A percentile compares a stretch with the other conserved stretches of the same genome.
phyloP scores from a whole-genome alignment of 2,329 filamentous ascomycete species.

The Leptographium flavum region DNA sequence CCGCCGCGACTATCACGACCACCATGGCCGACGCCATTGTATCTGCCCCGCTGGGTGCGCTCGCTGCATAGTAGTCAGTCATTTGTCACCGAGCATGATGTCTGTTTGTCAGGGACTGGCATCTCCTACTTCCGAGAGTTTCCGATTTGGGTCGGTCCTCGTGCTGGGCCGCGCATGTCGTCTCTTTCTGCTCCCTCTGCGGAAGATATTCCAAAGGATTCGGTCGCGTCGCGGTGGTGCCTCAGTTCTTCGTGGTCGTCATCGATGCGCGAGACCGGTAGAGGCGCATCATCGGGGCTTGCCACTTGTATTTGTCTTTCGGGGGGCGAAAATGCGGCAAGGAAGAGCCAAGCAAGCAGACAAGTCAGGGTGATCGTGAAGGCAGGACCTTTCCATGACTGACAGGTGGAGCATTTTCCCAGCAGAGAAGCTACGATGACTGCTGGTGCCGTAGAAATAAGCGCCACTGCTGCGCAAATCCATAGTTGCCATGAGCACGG shows the following conservation, averaged over 20 bases:
- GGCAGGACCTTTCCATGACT: neutral
- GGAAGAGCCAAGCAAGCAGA: neutral
- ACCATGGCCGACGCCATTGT: neutral
- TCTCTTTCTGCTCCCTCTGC: neutral
- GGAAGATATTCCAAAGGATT: neutral
- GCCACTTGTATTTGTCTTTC: neutral
- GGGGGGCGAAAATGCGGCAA: neutral
- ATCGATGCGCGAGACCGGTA: too few species aligned
- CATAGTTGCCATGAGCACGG: neutral
- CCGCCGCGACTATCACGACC: neutral
- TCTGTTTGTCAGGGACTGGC: neutral
- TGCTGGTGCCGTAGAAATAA: neutral
- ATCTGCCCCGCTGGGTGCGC: neutral
- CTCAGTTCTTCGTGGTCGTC: too few species aligned
- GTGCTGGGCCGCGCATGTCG: constrained; percentile 1
- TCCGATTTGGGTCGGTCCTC: neutral
- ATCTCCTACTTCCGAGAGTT: neutral
- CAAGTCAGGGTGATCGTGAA: neutral
- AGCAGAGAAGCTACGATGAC: neutral
- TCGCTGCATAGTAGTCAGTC: neutral
- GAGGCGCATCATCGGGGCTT: too few species aligned
- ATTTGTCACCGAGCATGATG: neutral
- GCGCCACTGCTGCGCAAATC: neutral
- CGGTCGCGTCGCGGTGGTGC: neutral
- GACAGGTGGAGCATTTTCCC: neutral